These are phyloP conservation scores for Trichosporon ovoides DNA, from an alignment of 1,284 basidiomycete species.

Conservation along the genomic window DNA sequence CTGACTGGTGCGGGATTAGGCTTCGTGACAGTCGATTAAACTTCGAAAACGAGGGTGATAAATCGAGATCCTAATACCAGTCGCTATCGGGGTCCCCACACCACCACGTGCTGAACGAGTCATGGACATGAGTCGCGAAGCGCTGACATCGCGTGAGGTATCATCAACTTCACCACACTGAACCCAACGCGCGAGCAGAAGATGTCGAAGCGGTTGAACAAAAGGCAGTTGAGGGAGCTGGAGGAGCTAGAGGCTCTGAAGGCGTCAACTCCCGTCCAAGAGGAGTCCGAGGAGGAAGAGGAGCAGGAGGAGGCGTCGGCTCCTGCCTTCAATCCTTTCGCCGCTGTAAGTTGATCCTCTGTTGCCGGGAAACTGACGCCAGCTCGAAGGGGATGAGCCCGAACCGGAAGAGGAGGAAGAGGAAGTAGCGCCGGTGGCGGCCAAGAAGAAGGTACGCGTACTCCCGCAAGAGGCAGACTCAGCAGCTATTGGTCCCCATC, in stretches of 20 bases:
- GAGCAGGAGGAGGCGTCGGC: conserved; percentile 27
- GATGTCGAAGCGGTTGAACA: conserved; percentile 58
- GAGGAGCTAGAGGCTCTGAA: conserved; percentile 58
- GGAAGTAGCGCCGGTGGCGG: conserved; percentile 20
- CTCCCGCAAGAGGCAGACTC: neutral
- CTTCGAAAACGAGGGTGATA: too few species aligned
- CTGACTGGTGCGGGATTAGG: too few species aligned
- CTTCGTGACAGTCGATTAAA: too few species aligned
- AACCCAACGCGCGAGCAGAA: too few species aligned
- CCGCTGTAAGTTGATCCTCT: conserved; percentile 51
- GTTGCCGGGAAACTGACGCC: neutral
- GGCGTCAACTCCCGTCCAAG: conserved; percentile 22
- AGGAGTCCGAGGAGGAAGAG: conserved; percentile 16
- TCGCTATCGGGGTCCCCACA: neutral
- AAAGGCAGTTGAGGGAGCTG: conserved; percentile 74
- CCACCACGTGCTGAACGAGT: neutral
- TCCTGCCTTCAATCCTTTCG: conserved; percentile 51
- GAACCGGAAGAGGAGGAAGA: conserved; percentile 30
- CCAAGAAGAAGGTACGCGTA: conserved; percentile 33
- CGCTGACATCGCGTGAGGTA: neutral
- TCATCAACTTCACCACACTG: neutral
- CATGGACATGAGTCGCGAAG: neutral
- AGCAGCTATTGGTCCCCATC: neutral
- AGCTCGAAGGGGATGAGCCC: conserved; percentile 18
- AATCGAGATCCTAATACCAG: too few species aligned